Percentiles rank a stretch among this genome's conserved stretches.
phyloP scores from a whole-genome alignment of 139 green algal genomes.

The Micromonas commoda region DNA sequence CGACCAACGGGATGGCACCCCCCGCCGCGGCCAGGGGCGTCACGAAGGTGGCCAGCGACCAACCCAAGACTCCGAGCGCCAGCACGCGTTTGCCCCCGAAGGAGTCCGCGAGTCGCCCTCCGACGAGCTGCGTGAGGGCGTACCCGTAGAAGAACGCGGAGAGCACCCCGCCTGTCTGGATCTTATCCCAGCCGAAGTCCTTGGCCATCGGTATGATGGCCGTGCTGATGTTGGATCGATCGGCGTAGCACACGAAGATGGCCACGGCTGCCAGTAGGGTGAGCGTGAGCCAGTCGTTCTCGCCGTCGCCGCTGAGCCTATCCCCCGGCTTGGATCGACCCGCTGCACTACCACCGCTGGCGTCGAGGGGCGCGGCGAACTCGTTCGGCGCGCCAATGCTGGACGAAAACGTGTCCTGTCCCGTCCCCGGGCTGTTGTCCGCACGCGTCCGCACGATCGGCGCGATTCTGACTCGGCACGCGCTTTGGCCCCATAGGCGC shows the following conservation, averaged over 20 bases:
- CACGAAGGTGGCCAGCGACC: background rate
- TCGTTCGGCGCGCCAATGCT: too few species aligned
- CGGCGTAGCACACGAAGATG: constrained; percentile 26
- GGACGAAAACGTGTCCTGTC: too few species aligned
- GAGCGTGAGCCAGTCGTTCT: background rate
- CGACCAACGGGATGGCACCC: background rate
- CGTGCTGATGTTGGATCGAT: constrained; percentile 24
- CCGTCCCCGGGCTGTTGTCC: too few species aligned
- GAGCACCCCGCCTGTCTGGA: background rate
- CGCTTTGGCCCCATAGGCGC: too few species aligned
- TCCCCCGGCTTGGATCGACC: too few species aligned
- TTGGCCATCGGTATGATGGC: constrained; percentile 25
- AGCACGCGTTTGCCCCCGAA: constrained; percentile 16
- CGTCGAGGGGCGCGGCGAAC: too few species aligned
- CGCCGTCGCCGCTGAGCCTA: too few species aligned
- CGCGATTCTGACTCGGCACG: too few species aligned
- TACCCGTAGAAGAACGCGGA: constrained; percentile 34
- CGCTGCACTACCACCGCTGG: too few species aligned
- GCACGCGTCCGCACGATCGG: too few species aligned
- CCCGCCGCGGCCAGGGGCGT: constrained; percentile 1
- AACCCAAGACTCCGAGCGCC: constrained; percentile 6
- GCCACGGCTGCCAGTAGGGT: background rate
- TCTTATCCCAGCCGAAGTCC: constrained; percentile 19
- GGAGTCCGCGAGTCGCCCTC: constrained; percentile 7
- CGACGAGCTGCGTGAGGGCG: constrained; percentile 16